Evolutionary conservation across 1,284 basidiomycete genomes (phyloP), one percentile per base, ranked within the genome.

Genomic region (Moesziomyces aphidis): DNA sequence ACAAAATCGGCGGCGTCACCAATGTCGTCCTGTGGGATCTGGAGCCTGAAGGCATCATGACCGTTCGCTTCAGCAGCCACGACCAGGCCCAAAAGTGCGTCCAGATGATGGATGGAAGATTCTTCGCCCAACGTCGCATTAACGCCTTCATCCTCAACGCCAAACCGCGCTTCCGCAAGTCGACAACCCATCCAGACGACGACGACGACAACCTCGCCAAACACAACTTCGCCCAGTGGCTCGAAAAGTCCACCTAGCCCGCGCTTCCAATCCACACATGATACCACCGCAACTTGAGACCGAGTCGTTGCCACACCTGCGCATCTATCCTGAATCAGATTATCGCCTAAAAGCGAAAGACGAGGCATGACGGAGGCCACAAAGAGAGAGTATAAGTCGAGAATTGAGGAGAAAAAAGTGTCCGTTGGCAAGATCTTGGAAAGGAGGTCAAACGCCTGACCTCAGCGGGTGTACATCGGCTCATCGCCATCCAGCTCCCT

Each of bases 11-110:
- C n/a, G 91, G 93, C 73, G 96, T 99, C 2, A 99, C 95, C 1
- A 97, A 94, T 79, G 93, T 98, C 0, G 90, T 94, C n/a, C 85
- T 99, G 34, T 99, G 96, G 85, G 96, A 99, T 86, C 94, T 91
- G 86, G 97, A 99, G 85, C 87, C 90, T 23, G 94, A 97, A 45
- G 97, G 97, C 2, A 87, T 99, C 61, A 97, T 99, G 89, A 96
- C 95, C 0, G 91, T 99, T 71, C 96, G 96, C 78, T 99, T 98
- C 87, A 90, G 91, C 64, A 94, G 96, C 73, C 88, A 92, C 6
- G 80, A 93, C 4, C 91, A 93, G 57, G 96, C 96, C 0, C 90
- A 93, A 83, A 93, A 93, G 5, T 99, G 96, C 80, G 88, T 98
- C 13, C 67, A 93, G 91, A 97, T 93, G 90, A 98, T 98, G 95